Base-by-base conservation (phyloP, 805 yeast genomes). In the Zygosaccharomyces lentus region DNA sequence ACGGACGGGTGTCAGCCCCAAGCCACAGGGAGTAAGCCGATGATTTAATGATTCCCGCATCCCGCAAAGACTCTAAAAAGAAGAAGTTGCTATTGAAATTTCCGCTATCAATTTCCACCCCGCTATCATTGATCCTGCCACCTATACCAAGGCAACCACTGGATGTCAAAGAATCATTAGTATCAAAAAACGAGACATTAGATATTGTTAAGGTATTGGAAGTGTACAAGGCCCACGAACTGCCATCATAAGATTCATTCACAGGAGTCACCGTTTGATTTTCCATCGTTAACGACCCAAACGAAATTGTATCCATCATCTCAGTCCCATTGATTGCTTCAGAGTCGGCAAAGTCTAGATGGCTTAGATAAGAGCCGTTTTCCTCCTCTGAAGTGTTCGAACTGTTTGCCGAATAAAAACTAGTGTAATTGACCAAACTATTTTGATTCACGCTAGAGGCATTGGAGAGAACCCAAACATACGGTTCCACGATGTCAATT, bases 101-200 rank as follows among this genome's bases (percentile, higher is more conserved):
- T 1, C 47, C 27, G 2, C 57, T 53, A 29, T 56, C 55, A 2
- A 53, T 46, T 13, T 46, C 49, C 9, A 38, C 35, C n/a, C 55
- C 46, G 6, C 55, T 48, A 17, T 41, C 45, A 7, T 51, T 41
- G 4, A 51, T 48, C 10, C 51, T 35, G 4, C 72, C 68, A n/a
- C 74, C 72, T 1, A 77, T 49, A 6, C 81, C 82, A 7, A 78
- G 51, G 0, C 73, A 73, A 25, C 81, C 82, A 10, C 64, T 45
- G 1, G 39, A 56, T 4, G 59, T 47, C 16, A 66, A 65, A 43
- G 58, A 55, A 1, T 77, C 62, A 47, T 72, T 68, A 0, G 70
- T 69, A 36, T 54, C 52, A 9, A 75, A 47, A 49, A 78, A 76
- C 0, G 67, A 60, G 8, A 66, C 35, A 32, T 60, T 48, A 1